Base-by-base conservation (phyloP, 148 eudicot species). In the Nepenthes mirabilis region DNA sequence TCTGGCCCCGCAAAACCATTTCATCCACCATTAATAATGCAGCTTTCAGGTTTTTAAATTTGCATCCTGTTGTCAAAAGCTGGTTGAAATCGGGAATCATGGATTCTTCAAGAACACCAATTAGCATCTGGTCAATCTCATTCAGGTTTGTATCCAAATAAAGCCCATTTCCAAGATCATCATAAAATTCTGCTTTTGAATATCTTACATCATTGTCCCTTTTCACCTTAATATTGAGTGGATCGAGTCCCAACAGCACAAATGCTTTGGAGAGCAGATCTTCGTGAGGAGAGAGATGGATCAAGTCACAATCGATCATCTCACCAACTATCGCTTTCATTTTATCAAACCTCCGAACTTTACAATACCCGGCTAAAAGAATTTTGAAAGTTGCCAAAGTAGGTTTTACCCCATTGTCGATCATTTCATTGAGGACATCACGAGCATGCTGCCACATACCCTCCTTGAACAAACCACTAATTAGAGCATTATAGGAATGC, bases 131-230 rank as follows among this genome's bases (percentile, higher is more conserved):
- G 65, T 90, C 97, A 75, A 70, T 86, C 56, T 73, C 75, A 11
- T 65, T 79, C 55, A 78, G 2, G 45, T 90, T 74, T 49, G 88
- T 71, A 35, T 90, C 91, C 60, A 90, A 74, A 79, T 84, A 90
- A 62, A 90, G 91, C 43, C 97, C 97, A 69, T 90, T 90, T 34
- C 97, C 97, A 56, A 84, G 64, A 61, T 62, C 73, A 72, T 90
- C 97, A 68, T 59, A 69, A 51, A 79, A 86, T 58, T 90, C 95
- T 10, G 88, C 61, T 64, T 68, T 79, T 3, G 68, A 75, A 36
- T 62, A 65, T 48, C 70, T 71, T 8, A 70, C 45, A 66, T 79
- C 83, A 60, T 86, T 84, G 76, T 90, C 95, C 77, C 97, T 77
- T 66, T 73, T 90, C 60, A 90, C 57, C 72, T 72, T 90, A 34